phyloP scores from a whole-genome alignment of 495 filamentous ascomycete species.

The Penicillium desertorum region DNA sequence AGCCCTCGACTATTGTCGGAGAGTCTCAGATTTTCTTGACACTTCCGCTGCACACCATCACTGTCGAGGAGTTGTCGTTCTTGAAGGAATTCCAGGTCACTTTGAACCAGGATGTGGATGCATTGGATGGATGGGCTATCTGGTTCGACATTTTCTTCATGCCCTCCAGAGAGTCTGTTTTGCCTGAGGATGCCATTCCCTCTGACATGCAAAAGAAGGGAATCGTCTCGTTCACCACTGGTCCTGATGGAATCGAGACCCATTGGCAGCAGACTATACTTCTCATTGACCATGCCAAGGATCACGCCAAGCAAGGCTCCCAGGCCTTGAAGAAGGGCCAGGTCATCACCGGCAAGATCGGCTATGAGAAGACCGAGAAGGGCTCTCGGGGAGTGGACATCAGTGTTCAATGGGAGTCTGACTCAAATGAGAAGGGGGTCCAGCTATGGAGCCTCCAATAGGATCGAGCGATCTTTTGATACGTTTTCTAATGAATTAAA shows the following conservation, averaged over 20 bases:
- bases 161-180: slow-evolving; percentile 42
- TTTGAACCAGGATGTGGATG: slow-evolving; percentile 53
- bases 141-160: slow-evolving; percentile 69
- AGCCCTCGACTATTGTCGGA: slow-evolving; percentile 44
- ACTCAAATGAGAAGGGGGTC: slow-evolving; percentile 33
- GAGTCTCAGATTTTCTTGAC: slow-evolving; percentile 53
- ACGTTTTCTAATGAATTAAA: slow-evolving; percentile 11
- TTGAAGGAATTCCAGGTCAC: slow-evolving; percentile 54
- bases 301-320: slow-evolving; percentile 16
- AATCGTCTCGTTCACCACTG: slow-evolving; percentile 54
- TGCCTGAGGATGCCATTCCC: slow-evolving; percentile 45
- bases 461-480: slow-evolving; percentile 7
- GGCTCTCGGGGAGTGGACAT: slow-evolving; percentile 50
- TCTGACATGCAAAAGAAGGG: slow-evolving; percentile 49
- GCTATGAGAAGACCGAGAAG: slow-evolving; percentile 50
- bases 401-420: slow-evolving; percentile 46
- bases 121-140: slow-evolving; percentile 59
- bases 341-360: slow-evolving; percentile 46
- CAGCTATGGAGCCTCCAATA: slow-evolving; percentile 43
- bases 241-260: slow-evolving; percentile 51
- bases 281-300: slow-evolving; percentile 47
- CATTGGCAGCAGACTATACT: slow-evolving; percentile 54
- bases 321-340: slow-evolving; percentile 50
- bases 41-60: slow-evolving; percentile 57
- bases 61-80: slow-evolving; percentile 57